Evolutionary conservation across 768 basidiomycete genomes (phyloP), one percentile per base, ranked within the genome.

Genomic region (Tylopilus plumbeoviolaceoides): DNA sequence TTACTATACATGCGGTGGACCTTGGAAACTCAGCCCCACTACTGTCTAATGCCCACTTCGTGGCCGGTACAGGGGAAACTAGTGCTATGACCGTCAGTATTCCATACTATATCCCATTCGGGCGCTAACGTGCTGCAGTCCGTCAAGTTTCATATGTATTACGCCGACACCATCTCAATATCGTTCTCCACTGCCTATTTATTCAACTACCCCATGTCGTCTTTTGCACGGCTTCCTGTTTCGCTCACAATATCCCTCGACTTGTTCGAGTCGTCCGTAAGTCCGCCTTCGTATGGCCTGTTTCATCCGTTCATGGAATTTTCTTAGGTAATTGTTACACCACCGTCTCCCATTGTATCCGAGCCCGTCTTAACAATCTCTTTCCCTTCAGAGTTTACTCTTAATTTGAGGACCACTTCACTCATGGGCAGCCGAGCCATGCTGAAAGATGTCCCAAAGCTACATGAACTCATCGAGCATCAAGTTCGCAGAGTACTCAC

Each of bases 341-440:
- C 87, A 2, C 89, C 91, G 21, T 67, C 74, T 44, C 67, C 79
- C 39, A 58, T 77, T 63, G 74, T 80, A 44, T 45, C 77, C 51
- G 63, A 84, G 59, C 81, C 91, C 47, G 75, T 78, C 56, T 58
- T 95, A 51, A 82, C 84, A 1, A 65, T 95, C 33, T 83, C 82
- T 28, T 80, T 99, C 20, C 82, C 89, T 23, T 88, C 92, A 2
- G 85, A 91, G 62, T 97, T 99, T 63, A 83, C 83, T 15, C 83
- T 99, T 18, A 84, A 89, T 60, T 76, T 99, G 40, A 83, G 86
- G 46, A 94, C 91, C 11, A 91, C 85, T 7, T 98, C 94, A 25
- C 79, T 98, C 5, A 85, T 98, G 75, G 97, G 97, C 18, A 94
- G 91, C 59, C 84, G 95, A 42, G 95, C 97, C n/a, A 97, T 98